Evolutionary conservation across 2,329 filamentous ascomycete genomes (phyloP).

Genomic region (Monilinia vaccinii-corymbosi): DNA sequence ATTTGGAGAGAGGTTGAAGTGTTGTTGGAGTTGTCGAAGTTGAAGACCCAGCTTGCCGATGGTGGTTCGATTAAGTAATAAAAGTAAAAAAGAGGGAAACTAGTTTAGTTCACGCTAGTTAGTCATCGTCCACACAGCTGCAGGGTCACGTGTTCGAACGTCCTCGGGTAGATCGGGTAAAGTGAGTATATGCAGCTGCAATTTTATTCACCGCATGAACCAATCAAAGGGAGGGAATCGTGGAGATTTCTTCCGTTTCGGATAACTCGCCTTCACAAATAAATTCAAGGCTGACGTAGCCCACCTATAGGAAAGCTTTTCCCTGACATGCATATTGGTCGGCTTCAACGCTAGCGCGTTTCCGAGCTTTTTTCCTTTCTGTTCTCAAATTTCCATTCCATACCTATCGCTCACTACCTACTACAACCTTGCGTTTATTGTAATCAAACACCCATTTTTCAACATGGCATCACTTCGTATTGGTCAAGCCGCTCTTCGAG

Average conservation of each 20-base stretch:
- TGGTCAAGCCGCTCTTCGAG: slow-evolving; percentile 72
- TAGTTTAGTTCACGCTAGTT: background rate
- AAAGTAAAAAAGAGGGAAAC: background rate
- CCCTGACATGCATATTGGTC: slow-evolving; percentile 1
- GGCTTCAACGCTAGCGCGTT: slow-evolving; percentile 2
- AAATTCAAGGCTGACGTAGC: slow-evolving; percentile 1
- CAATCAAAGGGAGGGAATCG: background rate
- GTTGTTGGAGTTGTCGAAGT: background rate
- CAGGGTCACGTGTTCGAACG: too few relatives aligned
- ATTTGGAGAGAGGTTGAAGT: background rate
- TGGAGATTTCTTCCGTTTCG: slow-evolving; percentile 7
- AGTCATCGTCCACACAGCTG: background rate
- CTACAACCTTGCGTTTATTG: slow-evolving; percentile 11
- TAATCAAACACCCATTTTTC: background rate
- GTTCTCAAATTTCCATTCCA: slow-evolving; percentile 27
- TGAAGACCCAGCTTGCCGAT: background rate
- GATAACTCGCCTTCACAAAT: background rate
- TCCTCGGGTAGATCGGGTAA: too few relatives aligned
- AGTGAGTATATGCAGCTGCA: too few relatives aligned
- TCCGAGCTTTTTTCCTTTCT: slow-evolving; percentile 8
- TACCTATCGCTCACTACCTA: slow-evolving; percentile 14
- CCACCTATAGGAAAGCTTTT: background rate
- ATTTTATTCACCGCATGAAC: background rate
- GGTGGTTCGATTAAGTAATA: background rate
- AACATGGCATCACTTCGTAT: slow-evolving; percentile 81